These are phyloP conservation scores for Erucastrum elatum DNA, from an alignment of 345 rosid species.

Conservation along the genomic window DNA sequence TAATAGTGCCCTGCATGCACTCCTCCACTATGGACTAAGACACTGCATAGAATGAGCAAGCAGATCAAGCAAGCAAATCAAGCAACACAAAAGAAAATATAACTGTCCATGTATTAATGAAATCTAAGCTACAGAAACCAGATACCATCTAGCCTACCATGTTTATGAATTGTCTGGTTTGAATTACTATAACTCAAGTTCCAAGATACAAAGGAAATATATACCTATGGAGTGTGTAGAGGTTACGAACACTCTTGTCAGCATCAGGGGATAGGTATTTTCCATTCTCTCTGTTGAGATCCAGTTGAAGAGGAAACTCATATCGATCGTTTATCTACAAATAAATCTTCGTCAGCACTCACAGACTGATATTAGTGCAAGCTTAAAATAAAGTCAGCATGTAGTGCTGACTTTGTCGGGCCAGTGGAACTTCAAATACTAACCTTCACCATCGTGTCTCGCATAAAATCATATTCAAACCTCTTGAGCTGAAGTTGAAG, in stretches of 20 bases:
- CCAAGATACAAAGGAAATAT: constrained; percentile 6
- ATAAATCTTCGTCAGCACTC: constrained; percentile 15
- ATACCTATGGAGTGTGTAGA: constrained; percentile 92
- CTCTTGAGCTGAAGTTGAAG: constrained; percentile 96
- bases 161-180: not conserved
- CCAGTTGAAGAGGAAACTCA: constrained; percentile 94
- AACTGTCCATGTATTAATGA: constrained; percentile 4
- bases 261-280: constrained; percentile 44
- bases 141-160: not conserved
- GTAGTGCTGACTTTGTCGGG: constrained; percentile 18
- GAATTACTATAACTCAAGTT: constrained; percentile 14
- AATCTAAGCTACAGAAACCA: not conserved
- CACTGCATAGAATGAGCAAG: constrained; percentile 34
- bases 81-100: not conserved
- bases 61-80: constrained; percentile 14
- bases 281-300: constrained; percentile 82
- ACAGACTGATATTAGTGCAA: not conserved
- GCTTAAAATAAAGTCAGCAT: constrained; percentile 11
- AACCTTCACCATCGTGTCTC: constrained; percentile 43
- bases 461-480: constrained; percentile 95
- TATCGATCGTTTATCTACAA: constrained; percentile 90
- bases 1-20: not conserved
- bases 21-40: not conserved
- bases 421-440: constrained; percentile 26
- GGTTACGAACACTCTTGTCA: constrained; percentile 79